These are phyloP conservation scores for Tinospora cordifolia DNA, from an alignment of 164 flowering plant genomes.

Conservation along the genomic window DNA sequence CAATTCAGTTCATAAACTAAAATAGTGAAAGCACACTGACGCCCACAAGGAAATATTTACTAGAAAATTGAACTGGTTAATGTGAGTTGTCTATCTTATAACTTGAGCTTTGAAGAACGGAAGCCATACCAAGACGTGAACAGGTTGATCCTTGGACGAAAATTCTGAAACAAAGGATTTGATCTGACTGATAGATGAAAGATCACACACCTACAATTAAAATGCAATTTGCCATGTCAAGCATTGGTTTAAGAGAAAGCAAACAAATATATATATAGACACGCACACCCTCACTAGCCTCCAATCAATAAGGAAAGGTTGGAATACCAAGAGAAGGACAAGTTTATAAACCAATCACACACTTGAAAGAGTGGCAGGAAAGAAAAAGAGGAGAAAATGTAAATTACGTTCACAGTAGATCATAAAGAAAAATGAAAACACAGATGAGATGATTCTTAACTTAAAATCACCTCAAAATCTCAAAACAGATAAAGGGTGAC, in stretches of 20 bases:
- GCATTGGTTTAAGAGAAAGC: background rate
- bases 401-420: background rate
- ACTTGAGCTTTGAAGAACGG: background rate
- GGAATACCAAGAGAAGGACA: background rate
- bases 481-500: no score
- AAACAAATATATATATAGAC: no score
- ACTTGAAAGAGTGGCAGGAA: background rate
- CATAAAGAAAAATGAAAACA: background rate
- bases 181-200: conserved; percentile 73
- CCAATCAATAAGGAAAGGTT: background rate
- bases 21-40: background rate
- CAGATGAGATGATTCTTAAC: no score
- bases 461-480: no score
- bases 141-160: conserved; percentile 55
- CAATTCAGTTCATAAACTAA: no score
- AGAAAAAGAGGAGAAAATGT: background rate
- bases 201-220: conserved; percentile 78
- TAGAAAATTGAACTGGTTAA: background rate
- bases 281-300: background rate
- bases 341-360: background rate
- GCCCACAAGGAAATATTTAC: background rate
- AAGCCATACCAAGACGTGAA: conserved; percentile 67
- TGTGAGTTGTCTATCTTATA: background rate
- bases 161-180: conserved; percentile 70
- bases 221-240: conserved; percentile 7